A percentile compares a stretch with the other conserved stretches of the same genome.
phyloP scores from a whole-genome alignment of 139 green algal species.

The Coccomyxa sp. region DNA sequence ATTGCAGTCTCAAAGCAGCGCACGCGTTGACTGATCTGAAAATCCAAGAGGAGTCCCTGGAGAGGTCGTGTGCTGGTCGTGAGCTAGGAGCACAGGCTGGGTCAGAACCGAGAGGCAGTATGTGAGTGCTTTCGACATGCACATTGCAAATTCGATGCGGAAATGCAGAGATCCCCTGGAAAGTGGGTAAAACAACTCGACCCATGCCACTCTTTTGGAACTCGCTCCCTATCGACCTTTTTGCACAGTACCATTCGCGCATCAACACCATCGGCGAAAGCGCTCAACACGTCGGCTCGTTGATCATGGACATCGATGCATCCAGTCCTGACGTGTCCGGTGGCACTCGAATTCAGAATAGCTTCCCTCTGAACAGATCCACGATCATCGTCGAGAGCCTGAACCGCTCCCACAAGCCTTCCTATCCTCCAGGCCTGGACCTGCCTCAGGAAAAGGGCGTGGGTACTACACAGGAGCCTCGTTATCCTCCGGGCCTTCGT shows the following conservation, averaged over 20 bases:
- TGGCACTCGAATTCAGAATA: neutral
- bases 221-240: neutral
- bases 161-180: neutral
- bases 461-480: neutral
- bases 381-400: neutral
- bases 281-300: neutral
- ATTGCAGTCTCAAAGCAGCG: neutral
- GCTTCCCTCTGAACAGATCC: neutral
- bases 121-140: neutral
- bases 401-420: no score
- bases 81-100: neutral
- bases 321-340: neutral
- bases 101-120: neutral
- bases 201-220: neutral
- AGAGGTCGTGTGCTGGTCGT: neutral
- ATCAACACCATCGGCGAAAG: neutral
- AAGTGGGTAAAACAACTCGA: neutral
- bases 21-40: neutral
- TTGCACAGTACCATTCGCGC: neutral
- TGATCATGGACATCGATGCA: neutral
- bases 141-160: neutral
- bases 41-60: neutral
- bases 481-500: neutral
- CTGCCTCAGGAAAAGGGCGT: neutral
- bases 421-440: neutral